These are phyloP conservation scores for Bretziella fagacearum DNA, from an alignment of 2,329 filamentous ascomycete species.

Conservation along the genomic window DNA sequence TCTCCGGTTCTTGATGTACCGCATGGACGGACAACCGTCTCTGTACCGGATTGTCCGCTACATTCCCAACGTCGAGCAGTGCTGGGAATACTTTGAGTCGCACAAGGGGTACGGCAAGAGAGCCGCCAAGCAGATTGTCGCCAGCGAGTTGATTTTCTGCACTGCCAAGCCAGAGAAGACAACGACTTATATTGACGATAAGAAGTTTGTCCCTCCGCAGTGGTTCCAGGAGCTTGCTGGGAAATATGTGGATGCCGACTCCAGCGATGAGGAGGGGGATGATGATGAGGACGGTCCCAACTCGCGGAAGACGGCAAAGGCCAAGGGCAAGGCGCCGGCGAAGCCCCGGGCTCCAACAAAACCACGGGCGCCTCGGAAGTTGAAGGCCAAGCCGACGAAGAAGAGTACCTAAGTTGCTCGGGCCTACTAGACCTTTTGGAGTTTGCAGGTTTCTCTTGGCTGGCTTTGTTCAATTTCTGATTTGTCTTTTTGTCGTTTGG, in stretches of 20 bases:
- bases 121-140: constrained; percentile 4
- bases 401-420: no score
- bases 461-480: no score
- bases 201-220: neutral
- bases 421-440: no score
- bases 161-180: neutral
- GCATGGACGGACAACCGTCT: constrained; percentile 2
- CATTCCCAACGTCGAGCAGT: constrained; percentile 11
- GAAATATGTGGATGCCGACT: neutral
- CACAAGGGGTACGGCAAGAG: constrained; percentile 13
- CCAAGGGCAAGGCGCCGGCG: neutral
- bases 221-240: neutral
- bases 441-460: no score
- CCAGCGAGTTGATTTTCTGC: constrained; percentile 5
- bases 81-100: constrained; percentile 12
- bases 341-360: neutral
- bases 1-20: constrained; percentile 4
- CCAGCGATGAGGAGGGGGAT: neutral
- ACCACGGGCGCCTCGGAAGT: neutral
- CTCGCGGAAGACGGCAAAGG: no score
- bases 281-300: no score
- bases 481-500: no score
- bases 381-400: neutral
- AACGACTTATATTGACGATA: neutral
- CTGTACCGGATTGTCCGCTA: constrained; percentile 8